A percentile compares a stretch with the other conserved stretches of the same genome.
These are phyloP conservation scores for Leptodermis oblonga DNA, from an alignment of 257 asterid genomes.

Conservation along the genomic window DNA sequence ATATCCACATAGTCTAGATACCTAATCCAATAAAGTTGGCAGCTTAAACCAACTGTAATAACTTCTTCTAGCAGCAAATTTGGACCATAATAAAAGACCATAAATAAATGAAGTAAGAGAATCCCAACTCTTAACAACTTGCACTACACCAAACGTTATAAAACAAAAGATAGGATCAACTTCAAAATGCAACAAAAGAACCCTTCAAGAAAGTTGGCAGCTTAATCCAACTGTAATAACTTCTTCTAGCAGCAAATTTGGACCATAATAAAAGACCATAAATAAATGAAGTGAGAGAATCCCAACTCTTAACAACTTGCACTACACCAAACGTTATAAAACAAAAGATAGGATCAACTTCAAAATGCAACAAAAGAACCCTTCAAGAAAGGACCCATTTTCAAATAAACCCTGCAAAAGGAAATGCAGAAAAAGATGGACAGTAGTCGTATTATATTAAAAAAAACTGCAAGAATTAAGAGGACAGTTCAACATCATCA, in stretches of 20 bases:
- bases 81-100: background rate
- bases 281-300: slow-evolving; percentile 9
- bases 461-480: slow-evolving; percentile 37
- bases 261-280: background rate
- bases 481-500: slow-evolving; percentile 45
- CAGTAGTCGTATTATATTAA: slow-evolving; percentile 6
- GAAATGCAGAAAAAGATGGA: slow-evolving; percentile 31
- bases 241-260: slow-evolving; percentile 1
- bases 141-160: background rate
- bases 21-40: slow-evolving; percentile 1
- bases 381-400: slow-evolving; percentile 28
- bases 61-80: slow-evolving; percentile 1
- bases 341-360: background rate
- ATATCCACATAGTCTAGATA: slow-evolving; percentile 1
- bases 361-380: slow-evolving; percentile 38
- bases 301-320: background rate
- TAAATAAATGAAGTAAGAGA: slow-evolving; percentile 9
- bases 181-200: no score
- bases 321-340: background rate
- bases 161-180: background rate
- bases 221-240: slow-evolving; percentile 5
- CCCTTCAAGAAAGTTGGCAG: slow-evolving; percentile 4
- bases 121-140: background rate
- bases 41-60: slow-evolving; percentile 5
- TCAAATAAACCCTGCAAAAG: slow-evolving; percentile 28